Evolutionary conservation across 225 moss, liverwort and hornwort species (phyloP), one percentile per base, ranked within the genome.

Genomic region (Pleurozium schreberi): DNA sequence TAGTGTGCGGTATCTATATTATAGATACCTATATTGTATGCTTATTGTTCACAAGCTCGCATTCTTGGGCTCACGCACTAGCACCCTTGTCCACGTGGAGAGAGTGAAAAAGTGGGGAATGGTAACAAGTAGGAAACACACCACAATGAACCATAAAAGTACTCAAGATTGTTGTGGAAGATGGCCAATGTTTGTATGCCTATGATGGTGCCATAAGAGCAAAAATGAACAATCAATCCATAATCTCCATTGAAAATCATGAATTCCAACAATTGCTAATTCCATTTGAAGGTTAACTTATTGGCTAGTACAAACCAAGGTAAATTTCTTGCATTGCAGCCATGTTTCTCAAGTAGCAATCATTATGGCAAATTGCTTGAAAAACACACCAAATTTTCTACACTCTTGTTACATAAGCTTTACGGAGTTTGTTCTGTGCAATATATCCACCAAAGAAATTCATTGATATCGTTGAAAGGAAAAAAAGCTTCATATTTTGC

Each of bases 401-500:
- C 4, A 69, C 14, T 42, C 40, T 40, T 12, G 12, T 23, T 4
- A 14, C 0, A 69, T 0, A 68, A 2, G 4, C 69, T 69, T 40
- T 3, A 40, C 2, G 7, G 25, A 69, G 33, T 4, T 21, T 40
- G 14, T 0, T 25, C 7, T 40, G 23, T 69, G 11, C 25, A 40
- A 69, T 69, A 21, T 25, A 40, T 8, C 3, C 8, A 4, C 5
- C 25, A 4, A 1, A 7, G 14, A n/a, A 42, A 25, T 69, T 25
- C 14, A 40, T 0, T 14, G 0, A 8, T 69, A 8, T 40, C 23
- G 18, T 20, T 5, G 0, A 4, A n/a, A 68, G 12, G 21, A 12
- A 2, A 23, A 0, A 23, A n/a, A 23, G n/a, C 23, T 68, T 21
- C n/a, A n/a, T 1, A 21, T 14, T 14, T 40, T 0, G 0, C 25